Evolutionary conservation across 352 stramenopile species (phyloP).

Genomic region (Pythium insidiosum): DNA sequence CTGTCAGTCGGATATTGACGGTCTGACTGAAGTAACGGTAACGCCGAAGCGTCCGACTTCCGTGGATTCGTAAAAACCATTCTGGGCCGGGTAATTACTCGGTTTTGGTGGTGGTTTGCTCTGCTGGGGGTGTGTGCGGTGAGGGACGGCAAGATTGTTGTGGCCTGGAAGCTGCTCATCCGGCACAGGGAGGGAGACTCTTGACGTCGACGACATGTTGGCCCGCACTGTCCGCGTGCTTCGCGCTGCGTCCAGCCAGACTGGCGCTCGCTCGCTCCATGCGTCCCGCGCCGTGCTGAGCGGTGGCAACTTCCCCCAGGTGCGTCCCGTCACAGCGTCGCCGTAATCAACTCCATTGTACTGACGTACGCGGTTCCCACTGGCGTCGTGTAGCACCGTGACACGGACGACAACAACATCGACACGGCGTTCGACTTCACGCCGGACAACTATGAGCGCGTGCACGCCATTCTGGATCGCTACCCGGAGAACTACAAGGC

Average conservation of each 20-base stretch:
- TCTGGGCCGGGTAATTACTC: constrained; percentile 3
- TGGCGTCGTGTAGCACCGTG: too few species aligned
- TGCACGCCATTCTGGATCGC: constrained; percentile 93
- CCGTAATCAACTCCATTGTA: too few species aligned
- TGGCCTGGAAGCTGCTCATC: constrained; percentile 12
- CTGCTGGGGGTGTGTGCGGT: too few species aligned
- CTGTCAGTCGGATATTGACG: too few species aligned
- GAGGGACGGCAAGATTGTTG: constrained; percentile 4
- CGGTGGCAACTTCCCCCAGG: constrained; percentile 17
- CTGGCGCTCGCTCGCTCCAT: constrained; percentile 27
- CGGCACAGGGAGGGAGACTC: constrained; percentile 6
- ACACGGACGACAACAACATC: constrained; percentile 95
- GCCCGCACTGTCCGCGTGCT: constrained; percentile 48
- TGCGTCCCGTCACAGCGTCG: too few species aligned
- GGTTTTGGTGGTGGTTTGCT: constrained; percentile 21
- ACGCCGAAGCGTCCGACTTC: too few species aligned
- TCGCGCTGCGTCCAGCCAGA: constrained; percentile 19
- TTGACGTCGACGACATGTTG: constrained; percentile 28
- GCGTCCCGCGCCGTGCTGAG: constrained; percentile 30
- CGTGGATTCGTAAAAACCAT: constrained; percentile 7
- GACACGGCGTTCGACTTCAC: constrained; percentile 97
- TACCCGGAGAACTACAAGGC: constrained; percentile 99
- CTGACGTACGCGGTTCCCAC: too few species aligned
- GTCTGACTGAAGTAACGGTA: constrained; percentile 16
- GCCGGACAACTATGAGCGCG: constrained; percentile 95